Base-by-base conservation (phyloP, 2,329 filamentous ascomycete species). In the Beauveria caledonica region DNA sequence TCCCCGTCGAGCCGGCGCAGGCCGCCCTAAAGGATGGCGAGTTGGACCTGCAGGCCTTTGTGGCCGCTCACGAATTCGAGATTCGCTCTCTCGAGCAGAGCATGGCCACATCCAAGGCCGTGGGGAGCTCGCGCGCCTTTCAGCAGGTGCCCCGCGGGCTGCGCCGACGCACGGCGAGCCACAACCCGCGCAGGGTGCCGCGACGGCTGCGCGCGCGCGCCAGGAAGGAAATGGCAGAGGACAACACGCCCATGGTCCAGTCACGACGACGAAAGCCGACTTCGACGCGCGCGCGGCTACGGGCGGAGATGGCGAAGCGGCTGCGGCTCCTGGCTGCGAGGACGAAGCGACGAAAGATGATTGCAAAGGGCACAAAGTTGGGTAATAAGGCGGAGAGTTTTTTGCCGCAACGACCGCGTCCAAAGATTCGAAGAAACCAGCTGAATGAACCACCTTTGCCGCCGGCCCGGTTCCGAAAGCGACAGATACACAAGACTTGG, bases 111-210 rank as follows among this genome's bases (percentile, higher is more conserved):
- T 88, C 90, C 51, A 92, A 89, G 71, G 74, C 75, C 5, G 76
- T 77, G 44, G 76, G 78, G 58, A 77, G 83, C 48, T 86, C 84
- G 61, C 83, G 93, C 56, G 92, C 93, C 15, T 97, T 97, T 69
- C 94, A 99, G 73, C 85, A 90, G 66, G 89, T 99, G 5, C 94
- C 94, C 1, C 84, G 91, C 66, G 86, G 87, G 54, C 77, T 99
- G 81, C 81, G 94, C 65, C 81, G 94, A 64, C 82, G 94, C 67
- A 96, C 93, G 0, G 94, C 93, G 21, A 96, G 92, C 72, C 94
- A 99, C 75, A 97, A 99, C 80, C 89, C 89, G 40, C 96, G 93
- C 75, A 84, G 88, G 63, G 87, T 99, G 17, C 94, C 94, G 2
- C 88, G 87, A 69, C 79, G 91, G 63, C 75, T 97, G 68, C 83